Percentiles rank a stretch among this genome's conserved stretches.
Evolutionary conservation across 805 yeast genomes (phyloP).

Genomic region (Ogataea saltuana): DNA sequence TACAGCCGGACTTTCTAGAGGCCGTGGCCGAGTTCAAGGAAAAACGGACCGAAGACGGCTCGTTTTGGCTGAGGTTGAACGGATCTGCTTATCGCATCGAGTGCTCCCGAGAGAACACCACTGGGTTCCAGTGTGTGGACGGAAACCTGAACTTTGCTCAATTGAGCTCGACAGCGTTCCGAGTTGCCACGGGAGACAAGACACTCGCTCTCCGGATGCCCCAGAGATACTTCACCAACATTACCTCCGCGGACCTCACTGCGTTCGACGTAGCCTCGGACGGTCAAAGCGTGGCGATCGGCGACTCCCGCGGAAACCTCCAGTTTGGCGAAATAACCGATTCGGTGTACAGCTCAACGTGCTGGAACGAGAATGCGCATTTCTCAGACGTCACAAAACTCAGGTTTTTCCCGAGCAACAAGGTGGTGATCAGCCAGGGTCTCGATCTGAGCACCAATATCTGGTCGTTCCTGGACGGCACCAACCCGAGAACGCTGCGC

Average conservation of each 20-base stretch:
- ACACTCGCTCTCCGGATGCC: conserved; percentile 1
- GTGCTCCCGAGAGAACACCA: conserved; percentile 2
- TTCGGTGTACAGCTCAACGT: neutral
- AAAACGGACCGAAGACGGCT: conserved; percentile 13
- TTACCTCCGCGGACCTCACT: neutral
- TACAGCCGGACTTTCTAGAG: conserved; percentile 24
- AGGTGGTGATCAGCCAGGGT: conserved; percentile 60
- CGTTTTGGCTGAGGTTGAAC: conserved; percentile 20
- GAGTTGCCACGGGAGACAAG: neutral
- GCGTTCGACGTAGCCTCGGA: conserved; percentile 12
- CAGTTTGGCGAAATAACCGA: conserved; percentile 11
- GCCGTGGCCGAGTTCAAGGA: conserved; percentile 17
- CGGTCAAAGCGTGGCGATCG: conserved; percentile 17
- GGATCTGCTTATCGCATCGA: conserved; percentile 5
- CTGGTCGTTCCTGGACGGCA: conserved; percentile 55
- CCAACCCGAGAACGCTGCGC: conserved; percentile 49
- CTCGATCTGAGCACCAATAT: conserved; percentile 57
- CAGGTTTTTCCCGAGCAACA: conserved; percentile 61
- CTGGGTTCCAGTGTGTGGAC: neutral
- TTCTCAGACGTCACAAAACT: conserved; percentile 44
- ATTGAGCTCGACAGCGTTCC: neutral
- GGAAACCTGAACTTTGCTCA: conserved; percentile 5
- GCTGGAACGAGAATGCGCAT: conserved; percentile 47
- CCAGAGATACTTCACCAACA: conserved; percentile 1
- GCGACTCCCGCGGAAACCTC: conserved; percentile 21